Percentiles rank a stretch among this genome's conserved stretches.
phyloP scores from a whole-genome alignment of 1,139 yeast genomes.

The Kodamaea fungicola region DNA sequence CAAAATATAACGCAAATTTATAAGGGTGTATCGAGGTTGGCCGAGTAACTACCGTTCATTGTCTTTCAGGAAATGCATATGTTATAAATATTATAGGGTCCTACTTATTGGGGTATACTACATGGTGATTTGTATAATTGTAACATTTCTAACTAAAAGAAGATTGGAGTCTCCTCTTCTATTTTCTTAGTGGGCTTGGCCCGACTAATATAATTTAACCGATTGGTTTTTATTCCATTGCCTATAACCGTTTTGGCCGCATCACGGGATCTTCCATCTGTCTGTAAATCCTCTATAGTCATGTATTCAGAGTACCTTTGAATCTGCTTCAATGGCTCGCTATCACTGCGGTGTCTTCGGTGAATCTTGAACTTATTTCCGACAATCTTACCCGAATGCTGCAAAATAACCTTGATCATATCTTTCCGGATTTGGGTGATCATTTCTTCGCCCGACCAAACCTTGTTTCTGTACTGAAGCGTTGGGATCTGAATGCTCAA shows the following conservation, averaged over 20 bases:
- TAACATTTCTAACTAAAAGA: too few species aligned
- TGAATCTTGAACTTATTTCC: slow-evolving; percentile 66
- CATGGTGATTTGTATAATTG: neutral
- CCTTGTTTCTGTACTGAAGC: slow-evolving; percentile 59
- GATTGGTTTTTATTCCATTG: neutral
- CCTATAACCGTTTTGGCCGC: slow-evolving; percentile 12
- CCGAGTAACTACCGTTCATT: too few species aligned
- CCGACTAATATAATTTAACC: too few species aligned
- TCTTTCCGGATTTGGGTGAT: slow-evolving; percentile 63
- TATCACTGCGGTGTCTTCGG: slow-evolving; percentile 25
- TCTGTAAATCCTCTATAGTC: slow-evolving; percentile 40
- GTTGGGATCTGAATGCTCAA: slow-evolving; percentile 63
- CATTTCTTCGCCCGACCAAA: slow-evolving; percentile 80
- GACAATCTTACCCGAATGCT: slow-evolving; percentile 75
- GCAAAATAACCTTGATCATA: slow-evolving; percentile 61
- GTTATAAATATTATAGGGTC: too few species aligned
- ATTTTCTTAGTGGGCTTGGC: too few species aligned
- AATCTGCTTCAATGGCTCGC: slow-evolving; percentile 45
- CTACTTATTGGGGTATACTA: neutral
- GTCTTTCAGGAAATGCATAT: too few species aligned
- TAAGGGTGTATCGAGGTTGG: too few species aligned
- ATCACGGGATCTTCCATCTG: slow-evolving; percentile 25
- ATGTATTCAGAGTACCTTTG: slow-evolving; percentile 36
- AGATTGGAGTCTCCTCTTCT: too few species aligned
- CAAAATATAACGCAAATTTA: too few species aligned